Conservation (phyloP, 306 rosid genomes). For the Cucumis sativus region DNA sequence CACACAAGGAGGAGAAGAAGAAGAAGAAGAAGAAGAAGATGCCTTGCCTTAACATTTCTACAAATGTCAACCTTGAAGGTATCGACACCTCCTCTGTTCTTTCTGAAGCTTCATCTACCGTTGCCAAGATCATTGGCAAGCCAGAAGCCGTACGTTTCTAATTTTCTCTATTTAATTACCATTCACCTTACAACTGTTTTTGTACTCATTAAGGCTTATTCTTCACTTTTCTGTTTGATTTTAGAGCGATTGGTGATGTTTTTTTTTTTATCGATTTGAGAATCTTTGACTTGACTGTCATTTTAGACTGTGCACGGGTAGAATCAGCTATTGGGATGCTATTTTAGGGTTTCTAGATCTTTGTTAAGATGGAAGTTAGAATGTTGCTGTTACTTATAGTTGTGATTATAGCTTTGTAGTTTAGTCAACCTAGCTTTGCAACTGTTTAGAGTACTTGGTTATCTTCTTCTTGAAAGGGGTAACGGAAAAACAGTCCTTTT, state of each 20-base stretch:
- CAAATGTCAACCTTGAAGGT: conserved; percentile 64
- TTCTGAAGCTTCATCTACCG: conserved; percentile 80
- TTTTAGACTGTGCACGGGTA: neutral
- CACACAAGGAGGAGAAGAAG: neutral
- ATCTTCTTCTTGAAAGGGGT: too few relatives aligned
- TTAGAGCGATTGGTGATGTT: neutral
- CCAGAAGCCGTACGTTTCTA: conserved; percentile 52
- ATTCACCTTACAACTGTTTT: neutral
- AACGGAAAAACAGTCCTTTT: too few relatives aligned
- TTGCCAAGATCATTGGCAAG: conserved; percentile 56
- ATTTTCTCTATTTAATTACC: neutral
- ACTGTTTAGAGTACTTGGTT: neutral
- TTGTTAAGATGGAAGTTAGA: neutral
- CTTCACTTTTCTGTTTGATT: neutral
- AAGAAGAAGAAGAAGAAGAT: conserved; percentile 27
- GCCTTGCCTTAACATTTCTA: conserved; percentile 85
- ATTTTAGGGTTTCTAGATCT: neutral
- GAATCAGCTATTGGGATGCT: neutral
- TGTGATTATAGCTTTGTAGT: neutral
- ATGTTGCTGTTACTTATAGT: neutral
- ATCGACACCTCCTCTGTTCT: conserved; percentile 82
- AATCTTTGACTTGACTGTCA: neutral
- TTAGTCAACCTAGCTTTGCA: neutral
- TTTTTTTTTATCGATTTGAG: neutral
- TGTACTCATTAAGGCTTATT: neutral